Percentiles rank a stretch among this genome's conserved stretches.
Conservation (phyloP, 2,329 filamentous ascomycete species). For the Tolypocladium tropicale region DNA sequence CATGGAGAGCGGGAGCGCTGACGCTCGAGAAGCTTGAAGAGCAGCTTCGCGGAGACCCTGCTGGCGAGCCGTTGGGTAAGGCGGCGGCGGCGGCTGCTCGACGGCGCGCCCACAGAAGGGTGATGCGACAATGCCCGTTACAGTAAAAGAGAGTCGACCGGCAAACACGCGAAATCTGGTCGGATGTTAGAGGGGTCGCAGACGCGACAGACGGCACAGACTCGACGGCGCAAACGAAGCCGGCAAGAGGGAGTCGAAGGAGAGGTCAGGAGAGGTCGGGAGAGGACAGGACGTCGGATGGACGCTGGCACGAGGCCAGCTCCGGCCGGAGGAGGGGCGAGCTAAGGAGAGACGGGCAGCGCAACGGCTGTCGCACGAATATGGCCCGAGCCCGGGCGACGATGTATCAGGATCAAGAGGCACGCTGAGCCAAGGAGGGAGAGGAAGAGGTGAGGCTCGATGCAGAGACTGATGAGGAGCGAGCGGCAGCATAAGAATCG, state of each 20-base stretch:
- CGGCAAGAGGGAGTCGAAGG: background rate
- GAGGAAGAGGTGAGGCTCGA: background rate
- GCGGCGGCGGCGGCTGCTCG: background rate
- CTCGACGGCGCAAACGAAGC: background rate
- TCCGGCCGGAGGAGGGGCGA: background rate
- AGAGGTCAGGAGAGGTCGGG: no score
- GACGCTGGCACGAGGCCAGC: background rate
- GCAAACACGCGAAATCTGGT: background rate
- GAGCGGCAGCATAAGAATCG: background rate
- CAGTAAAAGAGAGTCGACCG: background rate
- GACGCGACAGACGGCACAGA: background rate
- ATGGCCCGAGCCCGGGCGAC: background rate
- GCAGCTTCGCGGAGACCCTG: slow-evolving; percentile 16
- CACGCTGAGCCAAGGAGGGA: background rate
- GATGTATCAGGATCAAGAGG: background rate
- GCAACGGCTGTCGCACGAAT: background rate
- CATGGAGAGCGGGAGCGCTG: slow-evolving; percentile 24
- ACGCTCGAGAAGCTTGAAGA: slow-evolving; percentile 22
- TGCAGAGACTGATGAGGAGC: background rate
- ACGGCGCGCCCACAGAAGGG: background rate
- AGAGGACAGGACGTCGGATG: background rate
- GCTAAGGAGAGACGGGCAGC: background rate
- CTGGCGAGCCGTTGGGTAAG: slow-evolving; percentile 9
- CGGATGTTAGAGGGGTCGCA: background rate
- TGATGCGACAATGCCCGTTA: background rate